Percentiles rank a stretch among this genome's conserved stretches.
phyloP scores from a whole-genome alignment of 257 asterid species.

The Plectranthus barbatus region DNA sequence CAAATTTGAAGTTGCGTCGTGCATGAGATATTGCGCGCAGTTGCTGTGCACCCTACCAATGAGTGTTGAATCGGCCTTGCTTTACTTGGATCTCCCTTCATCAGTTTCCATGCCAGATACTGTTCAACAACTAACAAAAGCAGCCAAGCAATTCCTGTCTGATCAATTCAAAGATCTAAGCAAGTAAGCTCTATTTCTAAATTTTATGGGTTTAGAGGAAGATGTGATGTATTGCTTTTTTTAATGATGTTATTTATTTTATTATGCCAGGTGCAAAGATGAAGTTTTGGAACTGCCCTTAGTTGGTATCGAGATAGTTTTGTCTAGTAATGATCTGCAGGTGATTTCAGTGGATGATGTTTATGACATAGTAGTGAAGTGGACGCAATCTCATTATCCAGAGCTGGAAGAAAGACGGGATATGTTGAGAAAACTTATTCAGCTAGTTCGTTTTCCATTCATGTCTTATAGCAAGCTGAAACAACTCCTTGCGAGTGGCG shows the following conservation, averaged over 20 bases:
- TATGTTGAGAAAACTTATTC: conserved; percentile 46
- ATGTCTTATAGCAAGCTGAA: conserved; percentile 77
- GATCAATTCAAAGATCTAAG: no score
- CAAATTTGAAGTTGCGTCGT: no score
- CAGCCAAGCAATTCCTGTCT: no score
- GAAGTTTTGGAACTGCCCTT: conserved; percentile 69
- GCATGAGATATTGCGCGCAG: no score
- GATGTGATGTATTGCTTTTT: no score
- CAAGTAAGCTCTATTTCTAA: no score
- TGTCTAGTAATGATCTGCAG: conserved; percentile 64
- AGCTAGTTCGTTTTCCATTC: conserved; percentile 73
- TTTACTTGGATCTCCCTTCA: no score
- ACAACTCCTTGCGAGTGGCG: conserved; percentile 53
- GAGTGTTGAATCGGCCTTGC: no score
- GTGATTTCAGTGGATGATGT: conserved; percentile 79
- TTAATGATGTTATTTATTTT: background rate
- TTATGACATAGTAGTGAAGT: conserved; percentile 56
- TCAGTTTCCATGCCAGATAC: no score
- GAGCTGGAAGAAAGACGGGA: conserved; percentile 56
- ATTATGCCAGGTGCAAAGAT: conserved; percentile 45
- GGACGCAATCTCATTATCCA: conserved; percentile 67
- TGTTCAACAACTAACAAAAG: no score
- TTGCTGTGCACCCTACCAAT: no score
- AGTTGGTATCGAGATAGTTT: conserved; percentile 66
- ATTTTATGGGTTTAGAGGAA: no score